phyloP scores from a whole-genome alignment of 331 rosid species.

The Malus hybrid region DNA sequence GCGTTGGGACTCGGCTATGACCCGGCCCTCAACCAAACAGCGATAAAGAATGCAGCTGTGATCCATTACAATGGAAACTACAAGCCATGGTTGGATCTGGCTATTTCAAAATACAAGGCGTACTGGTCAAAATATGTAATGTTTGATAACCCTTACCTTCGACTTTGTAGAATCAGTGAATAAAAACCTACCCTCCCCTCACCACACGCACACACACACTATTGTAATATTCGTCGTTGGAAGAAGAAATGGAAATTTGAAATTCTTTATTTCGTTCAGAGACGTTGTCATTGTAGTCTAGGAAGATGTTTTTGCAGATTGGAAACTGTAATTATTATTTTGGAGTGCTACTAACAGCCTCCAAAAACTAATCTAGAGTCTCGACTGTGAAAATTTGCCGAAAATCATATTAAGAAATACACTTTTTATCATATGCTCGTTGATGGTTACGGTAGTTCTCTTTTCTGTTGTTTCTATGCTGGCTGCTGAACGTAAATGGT shows the following conservation, averaged over 20 bases:
- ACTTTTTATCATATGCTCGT: too few species aligned
- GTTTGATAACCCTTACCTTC: slow-evolving; percentile 69
- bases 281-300: background rate
- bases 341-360: too few species aligned
- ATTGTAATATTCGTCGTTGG: background rate
- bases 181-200: background rate
- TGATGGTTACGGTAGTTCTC: too few species aligned
- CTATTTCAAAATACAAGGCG: slow-evolving; percentile 79
- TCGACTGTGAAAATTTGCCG: background rate
- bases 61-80: slow-evolving; percentile 93
- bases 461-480: too few species aligned
- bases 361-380: background rate
- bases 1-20: slow-evolving; percentile 95
- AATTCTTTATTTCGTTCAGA: background rate
- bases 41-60: slow-evolving; percentile 73
- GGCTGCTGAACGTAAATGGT: too few species aligned
- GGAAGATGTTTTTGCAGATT: background rate
- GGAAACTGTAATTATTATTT: too few species aligned
- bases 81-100: slow-evolving; percentile 94
- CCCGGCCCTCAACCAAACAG: slow-evolving; percentile 78
- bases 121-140: slow-evolving; percentile 85
- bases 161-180: slow-evolving; percentile 52
- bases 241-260: background rate
- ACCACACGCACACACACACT: background rate
- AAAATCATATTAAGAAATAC: background rate